phyloP scores from a whole-genome alignment of 1,139 yeast species.

The Kluyveromyces marxianus region DNA sequence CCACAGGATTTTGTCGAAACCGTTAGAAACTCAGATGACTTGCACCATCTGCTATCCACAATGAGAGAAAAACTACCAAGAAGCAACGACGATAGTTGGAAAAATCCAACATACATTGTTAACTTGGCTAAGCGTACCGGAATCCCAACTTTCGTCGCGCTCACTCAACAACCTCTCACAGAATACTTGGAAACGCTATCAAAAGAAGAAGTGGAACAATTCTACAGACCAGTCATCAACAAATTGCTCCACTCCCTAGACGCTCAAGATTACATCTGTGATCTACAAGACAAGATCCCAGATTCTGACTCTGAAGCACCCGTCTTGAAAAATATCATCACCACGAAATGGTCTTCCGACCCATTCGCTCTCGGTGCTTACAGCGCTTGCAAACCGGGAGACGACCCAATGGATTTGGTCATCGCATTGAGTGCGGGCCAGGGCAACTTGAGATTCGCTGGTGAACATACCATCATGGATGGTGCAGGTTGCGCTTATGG shows the following conservation, averaged over 20 bases:
- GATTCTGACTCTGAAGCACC: constrained; percentile 22
- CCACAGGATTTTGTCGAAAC: constrained; percentile 12
- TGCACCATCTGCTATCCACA: constrained; percentile 11
- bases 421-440: constrained; percentile 51
- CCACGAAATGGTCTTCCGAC: constrained; percentile 64
- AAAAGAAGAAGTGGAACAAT: constrained; percentile 37
- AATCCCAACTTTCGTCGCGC: constrained; percentile 45
- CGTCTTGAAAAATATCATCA: constrained; percentile 45
- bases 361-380: constrained; percentile 70
- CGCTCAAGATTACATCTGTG: constrained; percentile 14
- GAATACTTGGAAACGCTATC: constrained; percentile 36
- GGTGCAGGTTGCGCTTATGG: constrained; percentile 87
- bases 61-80: constrained; percentile 1
- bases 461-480: constrained; percentile 70
- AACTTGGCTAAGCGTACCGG: constrained; percentile 36
- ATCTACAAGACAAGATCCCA: constrained; percentile 10
- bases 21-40: constrained; percentile 13
- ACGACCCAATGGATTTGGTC: constrained; percentile 54
- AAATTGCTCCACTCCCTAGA: constrained; percentile 20
- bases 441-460: constrained; percentile 66
- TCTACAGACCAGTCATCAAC: constrained; percentile 38
- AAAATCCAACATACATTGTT: constrained; percentile 45
- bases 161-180: constrained; percentile 68
- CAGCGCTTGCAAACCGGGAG: constrained; percentile 58
- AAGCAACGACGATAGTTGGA: constrained; percentile 29